Evolutionary conservation across 1,139 yeast species (phyloP), one percentile per base, ranked within the genome.

Genomic region (Candida sanyaensis): DNA sequence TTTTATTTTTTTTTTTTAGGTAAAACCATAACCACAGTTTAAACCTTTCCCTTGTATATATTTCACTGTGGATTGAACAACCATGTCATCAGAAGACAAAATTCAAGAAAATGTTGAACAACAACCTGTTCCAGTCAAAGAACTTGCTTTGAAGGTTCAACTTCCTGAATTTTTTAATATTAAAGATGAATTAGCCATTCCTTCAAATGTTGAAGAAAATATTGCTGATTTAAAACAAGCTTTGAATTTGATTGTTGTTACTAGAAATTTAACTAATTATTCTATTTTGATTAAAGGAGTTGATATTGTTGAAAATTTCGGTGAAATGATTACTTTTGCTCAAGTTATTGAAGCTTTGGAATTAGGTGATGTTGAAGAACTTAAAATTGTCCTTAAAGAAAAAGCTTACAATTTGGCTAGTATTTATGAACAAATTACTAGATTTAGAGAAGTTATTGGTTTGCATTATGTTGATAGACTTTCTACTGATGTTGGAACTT

Each of bases 211-310:
- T 10, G 62, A 67, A 31, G 89, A 84, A 55, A 66, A 83, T 28
- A 60, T 87, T 49, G 70, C 77, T 45, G 90, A 86, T 51, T 73
- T 88, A 48, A 77, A 72, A 55, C 83, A 81, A 60, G 76, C 86
- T 24, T 68, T 89, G 48, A 69, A 77, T 29, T 70, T 81, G 27
- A 65, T 81, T 32, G 81, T 86, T 11, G 72, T 74, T 29, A 77
- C 85, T 39, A 77, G 78, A 56, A 84, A 81, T 49, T 75, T 78
- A 58, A 85, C 95, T 34, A 79, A 82, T 58, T 89, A 82, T 61
- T 68, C 76, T 6, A 69, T 88, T 29, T 62, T 57, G 45, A 62
- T 64, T 47, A 63, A 71, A n/a, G 78, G 73, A 13, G 50, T 62
- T 37, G 57, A 66, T 44, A 57, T 83, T 23, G 65, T 64, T 23